These are phyloP conservation scores for Populus deltoides DNA, from an alignment of 345 rosid genomes.

Conservation along the genomic window DNA sequence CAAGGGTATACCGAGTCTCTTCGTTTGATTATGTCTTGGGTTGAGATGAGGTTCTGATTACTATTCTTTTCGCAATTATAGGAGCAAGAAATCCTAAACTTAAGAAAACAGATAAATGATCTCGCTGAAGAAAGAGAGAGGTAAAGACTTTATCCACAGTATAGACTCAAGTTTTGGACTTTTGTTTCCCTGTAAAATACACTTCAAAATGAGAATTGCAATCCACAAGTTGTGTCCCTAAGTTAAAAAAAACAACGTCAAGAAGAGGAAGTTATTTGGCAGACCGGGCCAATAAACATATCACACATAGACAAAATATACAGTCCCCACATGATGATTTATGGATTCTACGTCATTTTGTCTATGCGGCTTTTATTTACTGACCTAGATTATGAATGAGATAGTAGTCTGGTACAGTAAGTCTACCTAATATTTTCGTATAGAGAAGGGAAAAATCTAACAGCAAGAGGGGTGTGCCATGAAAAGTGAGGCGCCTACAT, in stretches of 20 bases:
- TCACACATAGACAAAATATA: too few relatives aligned
- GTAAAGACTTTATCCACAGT: slow-evolving; percentile 30
- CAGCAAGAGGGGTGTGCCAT: too few relatives aligned
- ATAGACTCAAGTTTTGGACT: neutral
- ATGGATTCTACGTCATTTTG: too few relatives aligned
- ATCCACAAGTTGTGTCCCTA: neutral
- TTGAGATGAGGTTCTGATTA: slow-evolving; percentile 5
- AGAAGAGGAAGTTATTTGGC: neutral
- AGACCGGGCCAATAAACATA: too few relatives aligned
- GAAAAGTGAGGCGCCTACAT: too few relatives aligned
- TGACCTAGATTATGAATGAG: too few relatives aligned
- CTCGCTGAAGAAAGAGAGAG: slow-evolving; percentile 69
- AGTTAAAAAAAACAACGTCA: neutral
- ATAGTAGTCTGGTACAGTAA: too few relatives aligned
- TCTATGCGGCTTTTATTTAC: too few relatives aligned
- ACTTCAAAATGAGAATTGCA: neutral
- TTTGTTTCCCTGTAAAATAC: neutral
- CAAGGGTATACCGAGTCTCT: slow-evolving; percentile 47
- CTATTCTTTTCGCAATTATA: slow-evolving; percentile 15
- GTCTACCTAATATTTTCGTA: too few relatives aligned
- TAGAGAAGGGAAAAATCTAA: too few relatives aligned
- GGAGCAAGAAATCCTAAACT: slow-evolving; percentile 65
- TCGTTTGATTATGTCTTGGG: slow-evolving; percentile 1
- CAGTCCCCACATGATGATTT: too few relatives aligned
- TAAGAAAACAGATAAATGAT: slow-evolving; percentile 51